Evolutionary conservation across 2,329 filamentous ascomycete genomes (phyloP).

Genomic region (Rutstroemia sydowiana): DNA sequence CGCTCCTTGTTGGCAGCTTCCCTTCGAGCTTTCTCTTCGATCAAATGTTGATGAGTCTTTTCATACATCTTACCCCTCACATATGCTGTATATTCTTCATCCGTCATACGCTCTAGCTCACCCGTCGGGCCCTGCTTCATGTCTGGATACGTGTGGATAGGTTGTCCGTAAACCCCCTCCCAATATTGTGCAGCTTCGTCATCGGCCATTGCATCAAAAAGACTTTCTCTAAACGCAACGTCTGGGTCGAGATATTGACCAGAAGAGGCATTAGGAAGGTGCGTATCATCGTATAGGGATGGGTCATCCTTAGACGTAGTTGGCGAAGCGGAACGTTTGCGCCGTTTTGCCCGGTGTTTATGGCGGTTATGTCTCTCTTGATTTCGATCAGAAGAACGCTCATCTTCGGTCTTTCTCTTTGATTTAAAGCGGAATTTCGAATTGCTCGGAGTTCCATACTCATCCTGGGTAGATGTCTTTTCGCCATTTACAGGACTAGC

Average conservation of each 20-base stretch:
- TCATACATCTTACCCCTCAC: slow-evolving; percentile 93
- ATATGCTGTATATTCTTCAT: slow-evolving; percentile 84
- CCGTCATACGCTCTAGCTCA: slow-evolving; percentile 75
- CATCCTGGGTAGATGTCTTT: neutral
- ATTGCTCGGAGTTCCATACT: slow-evolving; percentile 13
- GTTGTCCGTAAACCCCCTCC: slow-evolving; percentile 94
- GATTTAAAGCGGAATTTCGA: slow-evolving; percentile 29
- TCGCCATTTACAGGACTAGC: neutral
- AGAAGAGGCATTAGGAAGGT: slow-evolving; percentile 32
- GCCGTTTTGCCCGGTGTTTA: slow-evolving; percentile 25
- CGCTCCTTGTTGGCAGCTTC: slow-evolving; percentile 47
- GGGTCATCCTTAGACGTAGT: slow-evolving; percentile 27
- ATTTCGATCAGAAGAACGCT: slow-evolving; percentile 10
- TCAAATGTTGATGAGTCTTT: slow-evolving; percentile 75
- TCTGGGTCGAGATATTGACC: slow-evolving; percentile 51
- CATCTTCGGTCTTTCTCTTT: slow-evolving; percentile 17
- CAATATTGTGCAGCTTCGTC: slow-evolving; percentile 94
- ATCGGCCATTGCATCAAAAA: slow-evolving; percentile 95
- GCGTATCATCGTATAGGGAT: slow-evolving; percentile 33
- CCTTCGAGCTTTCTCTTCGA: slow-evolving; percentile 65
- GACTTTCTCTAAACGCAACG: slow-evolving; percentile 79
- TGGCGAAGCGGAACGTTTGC: slow-evolving; percentile 17
- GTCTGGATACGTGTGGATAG: slow-evolving; percentile 70
- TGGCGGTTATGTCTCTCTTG: slow-evolving; percentile 19
- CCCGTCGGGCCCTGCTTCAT: slow-evolving; percentile 38